Evolutionary conservation across 2,329 filamentous ascomycete genomes (phyloP).

Genomic region (Tolypocladium album): DNA sequence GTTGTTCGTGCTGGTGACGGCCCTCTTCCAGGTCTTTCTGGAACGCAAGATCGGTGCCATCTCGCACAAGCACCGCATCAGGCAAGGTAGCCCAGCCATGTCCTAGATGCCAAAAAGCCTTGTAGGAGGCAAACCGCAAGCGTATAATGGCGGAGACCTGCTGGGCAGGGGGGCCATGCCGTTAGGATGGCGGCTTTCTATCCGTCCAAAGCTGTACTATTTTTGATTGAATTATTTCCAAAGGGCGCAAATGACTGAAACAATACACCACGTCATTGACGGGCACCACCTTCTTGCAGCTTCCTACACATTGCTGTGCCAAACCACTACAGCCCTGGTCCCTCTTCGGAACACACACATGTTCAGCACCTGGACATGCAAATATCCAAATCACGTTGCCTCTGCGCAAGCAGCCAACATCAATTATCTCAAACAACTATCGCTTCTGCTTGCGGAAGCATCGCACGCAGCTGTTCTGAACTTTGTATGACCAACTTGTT

Average conservation of each 20-base stretch:
- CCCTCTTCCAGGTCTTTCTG: constrained; percentile 32
- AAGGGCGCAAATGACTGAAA: not conserved
- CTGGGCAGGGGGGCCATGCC: not conserved
- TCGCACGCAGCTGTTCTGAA: not conserved
- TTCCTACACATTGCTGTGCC: not conserved
- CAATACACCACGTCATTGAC: not conserved
- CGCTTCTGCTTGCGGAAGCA: not conserved
- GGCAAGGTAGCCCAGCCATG: constrained; percentile 19
- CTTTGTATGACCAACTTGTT: not conserved
- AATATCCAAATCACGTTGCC: not conserved
- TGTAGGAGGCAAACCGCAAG: not conserved
- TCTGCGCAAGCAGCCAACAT: not conserved
- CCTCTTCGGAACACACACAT: not conserved
- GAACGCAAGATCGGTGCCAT: constrained; percentile 26
- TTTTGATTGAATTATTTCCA: not conserved
- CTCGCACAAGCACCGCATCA: constrained; percentile 16
- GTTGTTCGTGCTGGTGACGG: constrained; percentile 33
- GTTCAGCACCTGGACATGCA: not conserved
- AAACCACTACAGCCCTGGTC: not conserved
- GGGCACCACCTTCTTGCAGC: not conserved
- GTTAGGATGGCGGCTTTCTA: not conserved
- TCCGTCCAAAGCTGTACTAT: not conserved
- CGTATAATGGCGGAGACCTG: not conserved
- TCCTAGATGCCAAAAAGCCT: constrained; percentile 4
- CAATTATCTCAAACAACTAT: not conserved